These are phyloP conservation scores for Fusarium siculi DNA, from an alignment of 2,329 filamentous ascomycete genomes.

Conservation along the genomic window DNA sequence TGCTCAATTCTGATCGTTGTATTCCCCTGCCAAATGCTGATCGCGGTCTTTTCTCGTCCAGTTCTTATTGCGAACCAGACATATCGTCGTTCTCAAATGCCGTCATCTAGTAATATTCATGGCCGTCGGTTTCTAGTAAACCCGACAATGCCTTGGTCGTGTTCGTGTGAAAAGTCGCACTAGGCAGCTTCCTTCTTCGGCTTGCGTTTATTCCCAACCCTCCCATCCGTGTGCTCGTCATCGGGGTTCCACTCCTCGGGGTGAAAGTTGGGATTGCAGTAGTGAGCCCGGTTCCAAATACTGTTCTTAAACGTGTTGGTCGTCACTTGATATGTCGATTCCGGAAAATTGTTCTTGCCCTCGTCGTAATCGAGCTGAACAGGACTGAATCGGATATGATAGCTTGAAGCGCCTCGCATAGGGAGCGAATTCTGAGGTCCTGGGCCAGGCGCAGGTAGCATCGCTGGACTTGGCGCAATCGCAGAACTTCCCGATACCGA, in stretches of 20 bases:
- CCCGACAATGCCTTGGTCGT: background rate
- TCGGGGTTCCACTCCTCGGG: conserved; percentile 58
- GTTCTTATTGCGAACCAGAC: background rate
- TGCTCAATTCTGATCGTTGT: background rate
- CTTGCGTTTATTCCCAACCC: conserved; percentile 43
- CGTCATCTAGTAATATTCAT: conserved; percentile 15
- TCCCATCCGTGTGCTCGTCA: conserved; percentile 50
- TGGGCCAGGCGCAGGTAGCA: conserved; percentile 32
- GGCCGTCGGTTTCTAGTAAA: conserved; percentile 11
- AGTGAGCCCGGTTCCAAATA: conserved; percentile 74
- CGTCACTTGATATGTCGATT: conserved; percentile 59
- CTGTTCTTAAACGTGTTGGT: conserved; percentile 73
- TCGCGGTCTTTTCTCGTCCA: background rate
- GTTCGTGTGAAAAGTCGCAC: background rate
- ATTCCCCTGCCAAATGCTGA: background rate
- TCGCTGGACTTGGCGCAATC: conserved; percentile 30
- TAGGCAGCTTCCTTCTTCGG: conserved; percentile 37
- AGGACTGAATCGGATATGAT: conserved; percentile 61
- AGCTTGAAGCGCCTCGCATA: conserved; percentile 35
- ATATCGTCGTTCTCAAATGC: background rate
- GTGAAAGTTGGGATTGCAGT: conserved; percentile 68
- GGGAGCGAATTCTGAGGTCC: conserved; percentile 24
- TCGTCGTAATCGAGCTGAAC: conserved; percentile 61
- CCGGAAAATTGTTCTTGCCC: conserved; percentile 54
- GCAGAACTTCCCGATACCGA: conserved; percentile 44